Percentiles rank a stretch among this genome's conserved stretches.
These are phyloP conservation scores for Thalassiosira livingstoniorum DNA, from an alignment of 352 stramenopile genomes.

Conservation along the genomic window DNA sequence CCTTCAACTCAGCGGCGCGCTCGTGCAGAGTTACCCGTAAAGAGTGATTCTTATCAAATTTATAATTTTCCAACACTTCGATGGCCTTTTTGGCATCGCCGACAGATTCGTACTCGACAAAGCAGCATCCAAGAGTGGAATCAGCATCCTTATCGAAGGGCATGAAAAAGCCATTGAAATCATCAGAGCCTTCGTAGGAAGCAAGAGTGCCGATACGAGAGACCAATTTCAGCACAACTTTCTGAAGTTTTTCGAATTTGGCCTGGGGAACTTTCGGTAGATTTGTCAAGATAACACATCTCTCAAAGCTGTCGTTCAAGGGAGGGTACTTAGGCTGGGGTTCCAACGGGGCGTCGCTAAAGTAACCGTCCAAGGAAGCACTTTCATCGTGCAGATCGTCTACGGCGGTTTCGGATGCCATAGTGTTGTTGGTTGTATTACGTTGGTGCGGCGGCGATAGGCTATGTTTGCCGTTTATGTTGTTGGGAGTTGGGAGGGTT, in stretches of 20 bases:
- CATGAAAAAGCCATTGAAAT: slow-evolving; percentile 79
- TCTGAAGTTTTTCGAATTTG: slow-evolving; percentile 87
- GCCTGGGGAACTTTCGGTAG: slow-evolving; percentile 84
- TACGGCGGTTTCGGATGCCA: slow-evolving; percentile 19
- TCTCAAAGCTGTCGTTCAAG: slow-evolving; percentile 82
- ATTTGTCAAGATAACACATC: slow-evolving; percentile 87
- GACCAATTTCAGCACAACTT: slow-evolving; percentile 86
- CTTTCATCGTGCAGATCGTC: slow-evolving; percentile 63
- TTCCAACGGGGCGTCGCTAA: slow-evolving; percentile 78
- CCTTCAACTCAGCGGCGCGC: slow-evolving; percentile 78
- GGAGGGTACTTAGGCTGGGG: slow-evolving; percentile 76
- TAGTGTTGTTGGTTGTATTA: no score
- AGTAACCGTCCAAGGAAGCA: slow-evolving; percentile 82
- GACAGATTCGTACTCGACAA: slow-evolving; percentile 85
- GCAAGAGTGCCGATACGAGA: slow-evolving; percentile 77
- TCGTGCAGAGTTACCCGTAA: slow-evolving; percentile 93
- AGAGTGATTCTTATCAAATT: slow-evolving; percentile 97
- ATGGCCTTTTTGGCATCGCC: slow-evolving; percentile 87
- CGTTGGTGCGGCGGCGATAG: no score
- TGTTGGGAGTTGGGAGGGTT: no score
- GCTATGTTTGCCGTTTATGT: no score
- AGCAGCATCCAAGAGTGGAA: slow-evolving; percentile 85
- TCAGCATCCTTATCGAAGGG: slow-evolving; percentile 80
- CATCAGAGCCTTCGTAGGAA: slow-evolving; percentile 44
- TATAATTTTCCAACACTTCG: slow-evolving; percentile 75